A percentile compares a stretch with the other conserved stretches of the same genome.
These are phyloP conservation scores for Penicillium herquei DNA, from an alignment of 495 filamentous ascomycete genomes.

Conservation along the genomic window DNA sequence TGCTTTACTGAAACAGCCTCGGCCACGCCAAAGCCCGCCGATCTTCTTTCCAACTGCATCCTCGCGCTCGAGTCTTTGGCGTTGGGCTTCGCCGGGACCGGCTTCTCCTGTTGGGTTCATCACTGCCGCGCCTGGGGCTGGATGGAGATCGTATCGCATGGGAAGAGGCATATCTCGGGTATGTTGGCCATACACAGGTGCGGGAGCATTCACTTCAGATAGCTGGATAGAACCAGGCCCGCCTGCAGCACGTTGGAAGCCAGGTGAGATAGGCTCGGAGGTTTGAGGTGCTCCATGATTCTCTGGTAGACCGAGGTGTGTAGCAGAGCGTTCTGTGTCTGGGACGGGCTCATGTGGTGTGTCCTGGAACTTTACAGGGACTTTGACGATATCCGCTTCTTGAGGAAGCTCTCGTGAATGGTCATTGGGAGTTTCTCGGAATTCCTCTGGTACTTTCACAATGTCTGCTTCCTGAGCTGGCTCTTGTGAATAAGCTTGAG, in stretches of 20 bases:
- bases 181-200: constrained; percentile 32
- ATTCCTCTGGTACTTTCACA: neutral
- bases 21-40: constrained; percentile 59
- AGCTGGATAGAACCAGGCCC: constrained; percentile 45
- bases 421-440: neutral
- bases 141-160: constrained; percentile 22
- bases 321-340: constrained; percentile 1
- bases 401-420: neutral
- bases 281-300: neutral
- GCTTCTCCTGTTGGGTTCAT: constrained; percentile 30
- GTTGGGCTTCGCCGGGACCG: constrained; percentile 50
- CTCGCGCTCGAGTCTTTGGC: constrained; percentile 61
- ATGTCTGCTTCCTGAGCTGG: neutral
- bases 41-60: constrained; percentile 54
- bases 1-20: constrained; percentile 55
- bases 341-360: neutral
- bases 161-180: constrained; percentile 20
- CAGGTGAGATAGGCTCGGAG: constrained; percentile 41
- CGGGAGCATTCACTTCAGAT: constrained; percentile 41
- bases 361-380: neutral
- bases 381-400: constrained; percentile 2
- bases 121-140: constrained; percentile 20
- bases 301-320: neutral
- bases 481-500: neutral
- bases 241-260: constrained; percentile 39